Percentiles rank a stretch among this genome's conserved stretches.
Evolutionary conservation across 2,329 filamentous ascomycete species (phyloP).

Genomic region (Beauveria caledonica): DNA sequence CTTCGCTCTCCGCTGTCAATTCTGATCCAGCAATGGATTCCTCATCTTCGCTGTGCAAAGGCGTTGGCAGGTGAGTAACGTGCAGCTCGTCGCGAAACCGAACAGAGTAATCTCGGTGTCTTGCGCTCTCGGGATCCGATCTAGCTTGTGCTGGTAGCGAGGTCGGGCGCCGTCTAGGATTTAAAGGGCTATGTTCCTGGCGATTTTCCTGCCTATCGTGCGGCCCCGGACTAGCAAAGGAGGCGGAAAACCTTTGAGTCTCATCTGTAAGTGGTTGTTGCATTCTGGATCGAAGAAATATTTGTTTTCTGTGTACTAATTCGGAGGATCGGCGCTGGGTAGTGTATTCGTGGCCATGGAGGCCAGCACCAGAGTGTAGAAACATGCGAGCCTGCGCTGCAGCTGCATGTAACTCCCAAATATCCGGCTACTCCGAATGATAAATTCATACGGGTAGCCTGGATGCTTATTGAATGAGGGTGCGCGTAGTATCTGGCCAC

Average conservation of each 20-base stretch:
- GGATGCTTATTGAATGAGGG: not conserved
- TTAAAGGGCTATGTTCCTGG: not conserved
- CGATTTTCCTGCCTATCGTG: not conserved
- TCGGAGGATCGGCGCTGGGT: constrained; percentile 25
- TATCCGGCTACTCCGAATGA: not conserved
- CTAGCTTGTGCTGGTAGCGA: constrained; percentile 18
- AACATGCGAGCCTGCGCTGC: constrained; percentile 38
- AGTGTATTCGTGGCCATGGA: constrained; percentile 54
- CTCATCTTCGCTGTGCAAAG: constrained; percentile 41
- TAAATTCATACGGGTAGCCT: not conserved
- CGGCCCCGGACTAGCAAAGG: not conserved
- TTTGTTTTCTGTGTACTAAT: constrained; percentile 27
- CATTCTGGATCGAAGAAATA: constrained; percentile 35
- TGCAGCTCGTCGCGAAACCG: constrained; percentile 36
- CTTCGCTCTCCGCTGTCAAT: constrained; percentile 28
- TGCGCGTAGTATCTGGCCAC: not conserved
- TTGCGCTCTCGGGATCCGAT: constrained; percentile 31
- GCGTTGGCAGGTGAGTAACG: constrained; percentile 20
- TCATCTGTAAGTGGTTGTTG: constrained; percentile 26
- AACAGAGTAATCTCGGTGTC: constrained; percentile 35
- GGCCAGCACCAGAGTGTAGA: constrained; percentile 49
- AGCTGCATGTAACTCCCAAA: not conserved
- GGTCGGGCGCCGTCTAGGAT: not conserved
- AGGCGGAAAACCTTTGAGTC: constrained; percentile 11
- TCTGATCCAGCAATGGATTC: constrained; percentile 33